Evolutionary conservation across 768 basidiomycete genomes (phyloP).

Genomic region (Rhizopogon vesiculosus): DNA sequence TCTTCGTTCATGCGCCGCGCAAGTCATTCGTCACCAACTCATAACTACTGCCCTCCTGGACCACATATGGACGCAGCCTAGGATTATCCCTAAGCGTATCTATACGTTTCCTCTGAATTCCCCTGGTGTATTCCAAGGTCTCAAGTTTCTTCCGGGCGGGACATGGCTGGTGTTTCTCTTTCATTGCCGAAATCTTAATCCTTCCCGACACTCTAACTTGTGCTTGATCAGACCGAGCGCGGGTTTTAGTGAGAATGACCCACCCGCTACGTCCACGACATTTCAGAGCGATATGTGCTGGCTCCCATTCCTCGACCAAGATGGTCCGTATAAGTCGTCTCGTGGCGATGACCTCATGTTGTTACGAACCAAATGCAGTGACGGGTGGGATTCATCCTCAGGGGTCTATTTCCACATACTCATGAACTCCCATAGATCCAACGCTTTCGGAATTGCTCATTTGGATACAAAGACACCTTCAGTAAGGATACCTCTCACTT

Average conservation of each 20-base stretch:
- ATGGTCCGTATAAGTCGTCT: slow-evolving; percentile 26
- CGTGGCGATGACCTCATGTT: slow-evolving; percentile 24
- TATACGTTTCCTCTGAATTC: slow-evolving; percentile 25
- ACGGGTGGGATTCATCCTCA: slow-evolving; percentile 12
- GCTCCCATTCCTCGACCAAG: slow-evolving; percentile 14
- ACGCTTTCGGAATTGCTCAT: slow-evolving; percentile 21
- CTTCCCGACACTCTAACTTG: slow-evolving; percentile 23
- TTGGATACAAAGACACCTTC: slow-evolving; percentile 22
- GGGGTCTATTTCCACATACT: neutral
- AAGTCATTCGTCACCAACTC: slow-evolving; percentile 19
- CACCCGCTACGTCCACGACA: slow-evolving; percentile 12
- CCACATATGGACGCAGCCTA: neutral
- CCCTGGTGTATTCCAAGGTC: slow-evolving; percentile 25
- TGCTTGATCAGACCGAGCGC: slow-evolving; percentile 19
- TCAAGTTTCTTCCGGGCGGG: slow-evolving; percentile 24
- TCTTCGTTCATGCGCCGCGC: slow-evolving; percentile 13
- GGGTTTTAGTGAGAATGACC: neutral
- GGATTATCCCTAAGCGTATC: neutral
- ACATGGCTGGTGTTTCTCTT: slow-evolving; percentile 27
- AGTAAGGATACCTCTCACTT: slow-evolving; percentile 17
- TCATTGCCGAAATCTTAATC: slow-evolving; percentile 25
- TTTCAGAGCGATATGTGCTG: slow-evolving; percentile 27
- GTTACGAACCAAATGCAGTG: slow-evolving; percentile 22
- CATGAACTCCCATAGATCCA: neutral
- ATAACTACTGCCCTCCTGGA: slow-evolving; percentile 11